phyloP scores from a whole-genome alignment of 2,329 filamentous ascomycete genomes.

The Phoma sp. region DNA sequence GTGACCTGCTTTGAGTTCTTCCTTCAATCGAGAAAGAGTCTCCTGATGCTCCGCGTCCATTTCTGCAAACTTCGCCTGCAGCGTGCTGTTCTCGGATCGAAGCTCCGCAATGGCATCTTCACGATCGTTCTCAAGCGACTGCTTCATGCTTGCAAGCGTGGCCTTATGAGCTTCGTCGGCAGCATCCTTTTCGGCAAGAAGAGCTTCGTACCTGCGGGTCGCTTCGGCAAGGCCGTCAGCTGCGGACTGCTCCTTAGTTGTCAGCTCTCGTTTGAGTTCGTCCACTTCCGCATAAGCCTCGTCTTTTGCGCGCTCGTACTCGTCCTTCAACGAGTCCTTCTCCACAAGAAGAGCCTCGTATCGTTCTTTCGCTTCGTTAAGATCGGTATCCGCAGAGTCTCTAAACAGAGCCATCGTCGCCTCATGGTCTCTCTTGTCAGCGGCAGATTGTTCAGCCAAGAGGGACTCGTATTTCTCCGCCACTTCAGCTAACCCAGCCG shows the following conservation, averaged over 20 bases:
- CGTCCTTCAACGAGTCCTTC: constrained; percentile 30
- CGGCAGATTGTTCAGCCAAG: constrained; percentile 30
- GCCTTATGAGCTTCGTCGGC: constrained; percentile 39
- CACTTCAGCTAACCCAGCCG: constrained; percentile 28
- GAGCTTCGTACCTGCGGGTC: constrained; percentile 19
- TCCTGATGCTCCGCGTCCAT: constrained; percentile 41
- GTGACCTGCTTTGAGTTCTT: constrained; percentile 39
- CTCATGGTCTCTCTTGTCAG: constrained; percentile 31
- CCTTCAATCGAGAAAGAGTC: constrained; percentile 38
- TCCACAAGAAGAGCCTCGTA: constrained; percentile 32
- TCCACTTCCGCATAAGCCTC: constrained; percentile 11
- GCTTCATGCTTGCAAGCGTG: constrained; percentile 33
- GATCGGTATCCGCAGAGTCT: constrained; percentile 15
- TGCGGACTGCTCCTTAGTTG: neutral
- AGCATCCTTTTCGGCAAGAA: constrained; percentile 27
- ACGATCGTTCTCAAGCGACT: constrained; percentile 36
- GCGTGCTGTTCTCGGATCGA: constrained; percentile 31
- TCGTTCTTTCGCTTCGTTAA: constrained; percentile 21
- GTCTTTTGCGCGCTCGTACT: constrained; percentile 23
- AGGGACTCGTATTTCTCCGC: constrained; percentile 37
- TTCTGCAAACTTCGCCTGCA: constrained; percentile 31
- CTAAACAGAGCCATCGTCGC: constrained; percentile 28
- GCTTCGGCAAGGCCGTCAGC: constrained; percentile 18
- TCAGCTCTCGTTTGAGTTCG: constrained; percentile 14
- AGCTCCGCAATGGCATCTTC: constrained; percentile 32